A percentile compares a stretch with the other conserved stretches of the same genome.
Conservation (phyloP, 2,329 filamentous ascomycete species). For the Fusarium sublunatum region DNA sequence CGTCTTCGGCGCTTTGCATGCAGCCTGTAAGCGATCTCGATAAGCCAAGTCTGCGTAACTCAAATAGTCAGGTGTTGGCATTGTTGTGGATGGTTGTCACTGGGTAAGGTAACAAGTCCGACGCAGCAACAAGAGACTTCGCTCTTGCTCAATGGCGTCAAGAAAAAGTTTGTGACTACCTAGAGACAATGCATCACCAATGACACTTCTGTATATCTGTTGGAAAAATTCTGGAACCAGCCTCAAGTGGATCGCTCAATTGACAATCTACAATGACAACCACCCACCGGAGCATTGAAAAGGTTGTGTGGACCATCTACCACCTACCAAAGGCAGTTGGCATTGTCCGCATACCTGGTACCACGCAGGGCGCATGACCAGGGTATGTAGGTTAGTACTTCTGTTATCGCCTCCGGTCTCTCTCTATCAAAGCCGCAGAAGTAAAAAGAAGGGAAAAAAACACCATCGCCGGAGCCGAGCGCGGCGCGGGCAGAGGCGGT, state of each 20-base stretch:
- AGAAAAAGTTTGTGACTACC: neutral
- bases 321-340: slow-evolving; percentile 10
- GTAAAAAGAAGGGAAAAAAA: slow-evolving; percentile 1
- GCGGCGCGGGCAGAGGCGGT: slow-evolving; percentile 46
- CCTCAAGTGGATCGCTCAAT: neutral
- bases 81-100: neutral
- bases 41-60: slow-evolving; percentile 7
- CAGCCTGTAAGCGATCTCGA: slow-evolving; percentile 35
- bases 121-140: neutral
- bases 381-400: slow-evolving; percentile 1
- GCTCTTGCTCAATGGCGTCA: neutral
- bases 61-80: slow-evolving; percentile 9
- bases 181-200: neutral
- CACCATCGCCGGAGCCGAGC: slow-evolving; percentile 39
- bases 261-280: neutral
- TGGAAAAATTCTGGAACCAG: slow-evolving; percentile 11
- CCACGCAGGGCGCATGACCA: slow-evolving; percentile 23
- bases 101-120: slow-evolving; percentile 1
- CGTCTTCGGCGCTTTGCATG: slow-evolving; percentile 10
- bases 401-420: slow-evolving; percentile 5
- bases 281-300: neutral
- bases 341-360: slow-evolving; percentile 1
- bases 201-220: neutral
- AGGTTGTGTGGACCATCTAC: slow-evolving; percentile 18
- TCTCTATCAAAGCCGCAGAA: slow-evolving; percentile 9